These are phyloP conservation scores for Cicer chorassanicum DNA, from an alignment of 306 rosid genomes.

Conservation along the genomic window DNA sequence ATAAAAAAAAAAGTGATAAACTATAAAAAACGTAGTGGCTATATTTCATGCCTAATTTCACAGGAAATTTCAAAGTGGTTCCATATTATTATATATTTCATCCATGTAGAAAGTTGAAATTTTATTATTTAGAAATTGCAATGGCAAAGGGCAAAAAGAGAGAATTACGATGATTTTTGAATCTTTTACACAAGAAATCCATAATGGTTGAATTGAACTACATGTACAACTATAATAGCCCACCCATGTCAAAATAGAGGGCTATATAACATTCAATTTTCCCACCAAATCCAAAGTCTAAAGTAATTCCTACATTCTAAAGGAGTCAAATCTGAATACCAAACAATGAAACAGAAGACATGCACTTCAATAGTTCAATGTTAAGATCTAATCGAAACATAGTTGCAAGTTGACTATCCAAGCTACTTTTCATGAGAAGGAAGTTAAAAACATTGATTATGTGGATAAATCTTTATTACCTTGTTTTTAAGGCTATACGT, in stretches of 20 bases:
- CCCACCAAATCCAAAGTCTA: neutral
- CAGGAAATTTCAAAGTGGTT: neutral
- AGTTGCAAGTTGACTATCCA: too few relatives aligned
- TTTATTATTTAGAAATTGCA: neutral
- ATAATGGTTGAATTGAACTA: neutral
- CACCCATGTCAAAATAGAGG: neutral
- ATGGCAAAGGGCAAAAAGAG: neutral
- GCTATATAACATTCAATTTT: neutral
- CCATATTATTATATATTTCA: neutral
- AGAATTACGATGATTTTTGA: neutral
- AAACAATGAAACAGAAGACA: neutral
- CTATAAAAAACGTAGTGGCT: neutral
- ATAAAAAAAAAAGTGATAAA: neutral
- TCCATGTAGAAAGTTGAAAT: neutral
- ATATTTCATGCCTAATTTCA: conserved; percentile 3
- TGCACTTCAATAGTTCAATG: conserved; percentile 14
- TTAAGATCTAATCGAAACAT: too few relatives aligned
- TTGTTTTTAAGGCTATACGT: too few relatives aligned
- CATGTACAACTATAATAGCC: neutral
- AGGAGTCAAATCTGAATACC: neutral
- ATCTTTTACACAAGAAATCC: neutral
- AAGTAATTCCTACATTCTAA: neutral
- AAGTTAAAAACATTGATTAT: too few relatives aligned
- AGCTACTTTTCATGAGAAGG: too few relatives aligned
- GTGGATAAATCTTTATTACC: too few relatives aligned